Evolutionary conservation across 1,284 basidiomycete genomes (phyloP), one percentile per base, ranked within the genome.

Genomic region (Sporisorium exsertum): DNA sequence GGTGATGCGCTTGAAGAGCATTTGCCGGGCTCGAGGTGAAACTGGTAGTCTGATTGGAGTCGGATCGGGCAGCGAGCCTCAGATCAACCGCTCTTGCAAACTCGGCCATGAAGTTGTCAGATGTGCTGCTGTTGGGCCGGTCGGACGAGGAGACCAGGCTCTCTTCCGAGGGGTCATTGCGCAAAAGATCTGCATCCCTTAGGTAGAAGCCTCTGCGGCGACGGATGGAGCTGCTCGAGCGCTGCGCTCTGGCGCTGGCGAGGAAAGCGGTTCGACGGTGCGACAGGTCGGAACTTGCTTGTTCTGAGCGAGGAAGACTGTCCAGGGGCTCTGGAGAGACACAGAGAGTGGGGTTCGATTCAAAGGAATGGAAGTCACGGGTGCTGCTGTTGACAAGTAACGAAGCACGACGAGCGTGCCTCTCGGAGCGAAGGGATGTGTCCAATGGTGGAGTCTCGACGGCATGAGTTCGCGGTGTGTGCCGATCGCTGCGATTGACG

Each of bases 331-430:
- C 63, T 6, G 69, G 52, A 24, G 69, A 63, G 27, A 47, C 56
- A 18, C 64, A 51, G 15, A 56, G 37, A 16, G 52, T 22, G n/a
- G n/a, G 16, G 27, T 26, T 37, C 1, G 27, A 1, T 15, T 50
- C 59, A 13, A 56, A n/a, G 2, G 59, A 32, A 2, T 49, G 64
- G 6, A 43, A 35, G 16, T 40, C 33, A 20, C 63, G 58, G 5
- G 64, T 72, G 32, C 69, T 66, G 47, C 69, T 72, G 59, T 72
- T 72, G 63, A 72, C 47, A 10, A 72, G 64, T 32, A 72, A 27
- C 12, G 69, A 72, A 3, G 69, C 56, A 27, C 64, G 63, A 32
- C 64, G 63, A 15, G 47, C 26, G 27, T 55, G 40, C 8, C 33
- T 24, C 9, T 49, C 40, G 46, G 27, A 18, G 3, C 33, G 56